Conservation (phyloP, 2,329 filamentous ascomycete species). For the Nigrograna mackinnonii region DNA sequence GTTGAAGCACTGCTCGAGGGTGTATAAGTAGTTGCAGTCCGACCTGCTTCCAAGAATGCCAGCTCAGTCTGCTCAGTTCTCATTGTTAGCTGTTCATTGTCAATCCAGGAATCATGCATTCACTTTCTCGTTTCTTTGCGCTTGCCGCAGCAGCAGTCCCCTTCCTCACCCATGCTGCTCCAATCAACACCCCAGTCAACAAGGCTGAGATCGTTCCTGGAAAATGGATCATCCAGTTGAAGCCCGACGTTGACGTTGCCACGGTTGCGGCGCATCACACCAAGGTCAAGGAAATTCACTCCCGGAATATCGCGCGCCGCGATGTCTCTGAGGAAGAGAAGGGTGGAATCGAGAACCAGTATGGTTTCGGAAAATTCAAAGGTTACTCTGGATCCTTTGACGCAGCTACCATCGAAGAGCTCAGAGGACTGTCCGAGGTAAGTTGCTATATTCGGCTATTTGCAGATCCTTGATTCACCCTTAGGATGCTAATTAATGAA, state of each 20-base stretch:
- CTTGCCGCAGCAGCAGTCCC: conserved; percentile 24
- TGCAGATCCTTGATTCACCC: neutral
- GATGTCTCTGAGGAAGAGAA: conserved; percentile 8
- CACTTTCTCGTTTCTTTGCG: conserved; percentile 26
- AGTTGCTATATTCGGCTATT: conserved; percentile 1
- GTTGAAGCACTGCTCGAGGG: conserved; percentile 3
- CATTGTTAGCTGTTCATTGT: neutral
- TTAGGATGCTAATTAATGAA: conserved; percentile 2
- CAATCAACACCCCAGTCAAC: conserved; percentile 10
- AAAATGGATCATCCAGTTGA: conserved; percentile 50
- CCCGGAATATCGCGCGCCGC: conserved; percentile 28
- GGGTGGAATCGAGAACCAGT: conserved; percentile 32
- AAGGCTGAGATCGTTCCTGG: conserved; percentile 31
- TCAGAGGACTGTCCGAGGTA: conserved; percentile 31
- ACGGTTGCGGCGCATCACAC: conserved; percentile 27
- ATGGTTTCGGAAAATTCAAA: conserved; percentile 30
- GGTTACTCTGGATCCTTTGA: conserved; percentile 37
- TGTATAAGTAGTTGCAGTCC: conserved; percentile 8
- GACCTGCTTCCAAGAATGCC: neutral
- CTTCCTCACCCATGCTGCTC: conserved; percentile 25
- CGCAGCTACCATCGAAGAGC: conserved; percentile 28
- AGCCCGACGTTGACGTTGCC: conserved; percentile 32
- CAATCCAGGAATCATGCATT: conserved; percentile 21
- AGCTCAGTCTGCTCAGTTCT: neutral
- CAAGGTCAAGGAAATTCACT: conserved; percentile 30